Evolutionary conservation across 2,329 filamentous ascomycete species (phyloP).

Genomic region (Penicillium hesseltinei): DNA sequence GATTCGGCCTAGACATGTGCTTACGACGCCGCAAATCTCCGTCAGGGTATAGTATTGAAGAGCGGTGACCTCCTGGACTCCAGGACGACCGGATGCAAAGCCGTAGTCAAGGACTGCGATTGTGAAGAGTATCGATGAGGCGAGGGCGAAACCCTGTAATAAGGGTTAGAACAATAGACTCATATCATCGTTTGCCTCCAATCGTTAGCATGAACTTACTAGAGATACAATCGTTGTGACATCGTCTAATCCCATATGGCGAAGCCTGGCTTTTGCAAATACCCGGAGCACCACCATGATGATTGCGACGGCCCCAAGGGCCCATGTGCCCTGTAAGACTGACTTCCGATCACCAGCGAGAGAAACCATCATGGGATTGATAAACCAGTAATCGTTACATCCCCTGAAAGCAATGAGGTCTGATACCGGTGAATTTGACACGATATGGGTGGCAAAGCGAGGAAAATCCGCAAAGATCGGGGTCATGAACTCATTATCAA

Average conservation of each 20-base stretch:
- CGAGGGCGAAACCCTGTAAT: not conserved
- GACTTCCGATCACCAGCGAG: not conserved
- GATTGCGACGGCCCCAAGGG: not conserved
- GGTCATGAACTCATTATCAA: not conserved
- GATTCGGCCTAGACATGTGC: not conserved
- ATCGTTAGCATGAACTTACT: not conserved
- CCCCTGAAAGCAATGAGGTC: not conserved
- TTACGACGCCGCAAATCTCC: not conserved
- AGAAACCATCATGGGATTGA: not conserved
- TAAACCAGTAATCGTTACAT: not conserved
- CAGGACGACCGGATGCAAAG: not conserved
- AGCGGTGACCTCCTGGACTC: not conserved
- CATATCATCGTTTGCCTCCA: not conserved
- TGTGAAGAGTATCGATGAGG: not conserved
- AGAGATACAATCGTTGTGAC: not conserved
- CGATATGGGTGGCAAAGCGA: not conserved
- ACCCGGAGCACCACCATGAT: not conserved
- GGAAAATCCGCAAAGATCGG: not conserved
- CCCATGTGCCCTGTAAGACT: not conserved
- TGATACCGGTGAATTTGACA: not conserved
- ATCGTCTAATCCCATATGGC: not conserved
- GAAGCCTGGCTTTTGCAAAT: not conserved
- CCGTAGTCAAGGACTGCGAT: not conserved
- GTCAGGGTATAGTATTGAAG: not conserved
- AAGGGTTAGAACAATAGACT: not conserved